Evolutionary conservation across 495 filamentous ascomycete genomes (phyloP).

Genomic region (Bacidia gigantensis): DNA sequence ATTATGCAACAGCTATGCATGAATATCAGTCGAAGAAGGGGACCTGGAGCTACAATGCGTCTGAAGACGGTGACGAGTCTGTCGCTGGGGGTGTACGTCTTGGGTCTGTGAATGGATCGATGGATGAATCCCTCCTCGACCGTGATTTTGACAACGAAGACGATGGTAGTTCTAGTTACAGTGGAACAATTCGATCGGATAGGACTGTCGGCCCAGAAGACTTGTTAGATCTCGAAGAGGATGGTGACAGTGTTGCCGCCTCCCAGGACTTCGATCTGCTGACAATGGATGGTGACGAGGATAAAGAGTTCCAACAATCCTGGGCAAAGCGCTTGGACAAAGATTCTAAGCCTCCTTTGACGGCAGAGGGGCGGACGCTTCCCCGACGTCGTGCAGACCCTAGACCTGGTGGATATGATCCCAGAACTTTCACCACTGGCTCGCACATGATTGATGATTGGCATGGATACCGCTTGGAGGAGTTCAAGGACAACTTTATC

Average conservation of each 20-base stretch:
- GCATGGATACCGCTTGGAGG: background rate
- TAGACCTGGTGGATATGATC: background rate
- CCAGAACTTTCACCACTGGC: background rate
- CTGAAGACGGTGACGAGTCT: background rate
- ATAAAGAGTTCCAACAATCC: background rate
- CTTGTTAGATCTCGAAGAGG: too few species aligned
- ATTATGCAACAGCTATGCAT: background rate
- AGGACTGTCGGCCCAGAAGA: background rate
- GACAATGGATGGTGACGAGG: background rate
- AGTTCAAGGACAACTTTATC: background rate
- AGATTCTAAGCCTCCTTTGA: constrained; percentile 1
- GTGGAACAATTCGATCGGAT: background rate
- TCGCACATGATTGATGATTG: background rate
- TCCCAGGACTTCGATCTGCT: background rate
- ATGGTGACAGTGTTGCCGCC: background rate
- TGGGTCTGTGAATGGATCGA: too few species aligned
- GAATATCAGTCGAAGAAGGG: background rate
- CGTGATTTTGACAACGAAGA: too few species aligned
- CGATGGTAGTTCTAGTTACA: background rate
- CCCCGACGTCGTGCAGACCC: background rate
- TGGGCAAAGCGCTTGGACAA: constrained; percentile 1
- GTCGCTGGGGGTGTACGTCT: background rate
- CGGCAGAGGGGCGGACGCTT: background rate
- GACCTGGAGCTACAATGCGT: background rate
- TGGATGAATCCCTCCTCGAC: too few species aligned